Base-by-base conservation (phyloP, 1,284 basidiomycete genomes). In the Leccinum griseonigrum region DNA sequence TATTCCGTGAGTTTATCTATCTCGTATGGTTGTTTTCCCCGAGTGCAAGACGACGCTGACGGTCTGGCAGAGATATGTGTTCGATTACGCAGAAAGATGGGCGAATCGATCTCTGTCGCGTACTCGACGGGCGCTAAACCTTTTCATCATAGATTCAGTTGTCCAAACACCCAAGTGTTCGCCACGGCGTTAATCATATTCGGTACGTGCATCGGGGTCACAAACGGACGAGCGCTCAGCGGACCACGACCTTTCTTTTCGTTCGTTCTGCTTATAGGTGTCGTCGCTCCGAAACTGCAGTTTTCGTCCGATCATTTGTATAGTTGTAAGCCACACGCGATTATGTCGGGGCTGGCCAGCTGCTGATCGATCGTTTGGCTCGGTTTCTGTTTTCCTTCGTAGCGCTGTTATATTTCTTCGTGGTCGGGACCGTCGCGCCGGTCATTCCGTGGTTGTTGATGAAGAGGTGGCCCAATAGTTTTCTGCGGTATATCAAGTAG, bases 401-500 rank as follows among this genome's bases (percentile, higher is more conserved):
- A 76, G 79, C 72, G 3, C 69, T 83, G 4, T 57, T 76, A 5
- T 81, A 77, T 67, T 82, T 82, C 74, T 84, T 84, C 74, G 60
- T 84, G 54, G 67, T 78, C 28, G 82, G 83, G 43, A 77, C 79
- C 1, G 34, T 80, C 14, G 68, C 74, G 18, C 83, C 83, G 0
- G 18, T 78, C 32, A 66, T 80, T 59, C 71, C 77, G 3, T 85
- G 77, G 75, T 34, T 78, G 7, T 54, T 81, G 58, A 72, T 75
- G 62, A 76, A 72, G 64, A 75, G 66, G 66, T 84, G 75, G 68
- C 83, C 82, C 0, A 77, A 80, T 46, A 77, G 75, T 48, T 75
- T 76, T 61, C 56, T 80, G 60, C 77, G 77, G 64, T 83, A 83
- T 66, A 64, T 83, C 63, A 82, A 82, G 77, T 81, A 56, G n/a